Evolutionary conservation across 176 grass and related monocot species (phyloP).

Genomic region (Phoenix dactylifera): DNA sequence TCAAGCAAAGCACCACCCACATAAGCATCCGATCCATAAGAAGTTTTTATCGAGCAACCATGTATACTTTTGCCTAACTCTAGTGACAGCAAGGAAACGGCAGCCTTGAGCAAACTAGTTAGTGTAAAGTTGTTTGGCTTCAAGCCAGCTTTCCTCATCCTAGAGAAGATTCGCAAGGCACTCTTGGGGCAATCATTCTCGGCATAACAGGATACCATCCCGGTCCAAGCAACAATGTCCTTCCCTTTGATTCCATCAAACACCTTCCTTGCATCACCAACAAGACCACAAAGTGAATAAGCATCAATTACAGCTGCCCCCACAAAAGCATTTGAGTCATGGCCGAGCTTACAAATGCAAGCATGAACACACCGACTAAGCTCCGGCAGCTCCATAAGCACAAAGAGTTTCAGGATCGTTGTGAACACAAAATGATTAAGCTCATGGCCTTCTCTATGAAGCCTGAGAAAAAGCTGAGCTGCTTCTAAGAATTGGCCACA

Average conservation of each 20-base stretch:
- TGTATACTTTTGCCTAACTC: constrained; percentile 44
- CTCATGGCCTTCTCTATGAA: constrained; percentile 31
- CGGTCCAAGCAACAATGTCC: constrained; percentile 25
- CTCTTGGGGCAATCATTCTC: constrained; percentile 11
- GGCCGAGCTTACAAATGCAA: constrained; percentile 17
- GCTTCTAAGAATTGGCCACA: constrained; percentile 9
- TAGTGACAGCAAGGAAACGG: constrained; percentile 35
- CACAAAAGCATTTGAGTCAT: constrained; percentile 19
- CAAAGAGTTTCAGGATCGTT: constrained; percentile 16
- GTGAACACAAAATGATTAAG: constrained; percentile 28
- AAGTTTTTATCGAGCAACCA: constrained; percentile 32
- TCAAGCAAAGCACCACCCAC: constrained; percentile 33
- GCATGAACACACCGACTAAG: constrained; percentile 13
- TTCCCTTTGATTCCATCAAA: constrained; percentile 13
- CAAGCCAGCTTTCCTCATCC: constrained; percentile 18
- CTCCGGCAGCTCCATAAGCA: constrained; percentile 11
- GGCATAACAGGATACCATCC: constrained; percentile 33
- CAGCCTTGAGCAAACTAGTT: constrained; percentile 16
- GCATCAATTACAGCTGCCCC: constrained; percentile 20
- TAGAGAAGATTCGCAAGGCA: constrained; percentile 13
- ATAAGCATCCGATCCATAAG: constrained; percentile 22
- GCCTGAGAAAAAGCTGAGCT: constrained; percentile 11
- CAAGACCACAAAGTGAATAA: constrained; percentile 13
- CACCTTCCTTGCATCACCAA: constrained; percentile 5
- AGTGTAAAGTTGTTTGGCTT: constrained; percentile 22